A percentile compares a stretch with the other conserved stretches of the same genome.
phyloP scores from a whole-genome alignment of 1,284 basidiomycete species.

The Porodaedalea pini region DNA sequence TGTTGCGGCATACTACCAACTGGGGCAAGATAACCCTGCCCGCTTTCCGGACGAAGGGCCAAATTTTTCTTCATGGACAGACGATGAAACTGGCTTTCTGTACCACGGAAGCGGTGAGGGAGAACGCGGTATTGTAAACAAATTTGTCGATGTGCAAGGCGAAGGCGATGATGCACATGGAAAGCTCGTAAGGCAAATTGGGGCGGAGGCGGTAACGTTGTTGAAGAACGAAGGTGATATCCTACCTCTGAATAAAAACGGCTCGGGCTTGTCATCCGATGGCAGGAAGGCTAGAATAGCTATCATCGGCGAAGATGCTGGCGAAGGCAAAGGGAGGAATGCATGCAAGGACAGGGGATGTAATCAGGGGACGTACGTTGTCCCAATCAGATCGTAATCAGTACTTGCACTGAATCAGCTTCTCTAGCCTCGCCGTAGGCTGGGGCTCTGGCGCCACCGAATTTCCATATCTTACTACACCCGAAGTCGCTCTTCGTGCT shows the following conservation, averaged over 20 bases:
- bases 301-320: constrained; percentile 25
- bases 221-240: constrained; percentile 46
- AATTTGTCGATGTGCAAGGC: constrained; percentile 42
- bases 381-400: constrained; percentile 45
- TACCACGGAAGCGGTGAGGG: constrained; percentile 20
- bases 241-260: constrained; percentile 35
- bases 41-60: constrained; percentile 15
- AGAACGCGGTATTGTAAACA: constrained; percentile 25
- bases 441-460: constrained; percentile 21
- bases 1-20: constrained; percentile 37
- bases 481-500: constrained; percentile 5
- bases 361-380: constrained; percentile 37
- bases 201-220: constrained; percentile 44
- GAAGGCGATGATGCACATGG: constrained; percentile 33
- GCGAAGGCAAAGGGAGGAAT: constrained; percentile 41
- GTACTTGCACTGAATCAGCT: constrained; percentile 32
- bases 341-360: constrained; percentile 36
- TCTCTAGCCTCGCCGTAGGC: constrained; percentile 16
- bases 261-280: background rate
- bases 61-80: constrained; percentile 21
- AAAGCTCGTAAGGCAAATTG: constrained; percentile 41
- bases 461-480: constrained; percentile 20
- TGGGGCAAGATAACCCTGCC: constrained; percentile 38
- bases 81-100: constrained; percentile 11
- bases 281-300: constrained; percentile 10